These are phyloP conservation scores for Podosphaera xanthii DNA, from an alignment of 2,329 filamentous ascomycete genomes.

Conservation along the genomic window DNA sequence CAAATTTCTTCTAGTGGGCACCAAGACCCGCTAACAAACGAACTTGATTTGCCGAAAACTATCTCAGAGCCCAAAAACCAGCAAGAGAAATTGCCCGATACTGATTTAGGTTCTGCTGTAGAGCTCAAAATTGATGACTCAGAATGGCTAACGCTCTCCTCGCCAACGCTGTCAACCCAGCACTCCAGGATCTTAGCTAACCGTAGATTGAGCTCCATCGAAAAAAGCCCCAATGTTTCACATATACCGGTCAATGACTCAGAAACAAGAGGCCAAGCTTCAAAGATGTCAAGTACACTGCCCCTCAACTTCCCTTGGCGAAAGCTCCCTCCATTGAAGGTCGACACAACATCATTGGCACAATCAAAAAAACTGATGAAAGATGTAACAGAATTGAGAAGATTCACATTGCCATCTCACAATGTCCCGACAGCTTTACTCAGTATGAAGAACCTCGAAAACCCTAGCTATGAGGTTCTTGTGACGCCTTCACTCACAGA, in stretches of 20 bases:
- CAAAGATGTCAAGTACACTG: background rate
- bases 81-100: background rate
- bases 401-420: constrained; percentile 37
- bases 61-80: background rate
- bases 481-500: background rate
- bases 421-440: constrained; percentile 74
- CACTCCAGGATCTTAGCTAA: background rate
- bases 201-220: background rate
- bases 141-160: background rate
- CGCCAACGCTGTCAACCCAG: background rate
- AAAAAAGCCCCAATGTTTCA: background rate
- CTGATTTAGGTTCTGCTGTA: background rate
- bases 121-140: background rate
- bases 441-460: constrained; percentile 32
- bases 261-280: background rate
- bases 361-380: background rate
- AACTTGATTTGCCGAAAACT: background rate
- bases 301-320: background rate
- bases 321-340: background rate
- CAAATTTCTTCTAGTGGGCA: background rate
- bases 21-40: background rate
- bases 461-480: constrained; percentile 13
- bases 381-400: constrained; percentile 24
- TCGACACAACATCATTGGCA: background rate
- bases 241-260: background rate